Percentiles rank a stretch among this genome's conserved stretches.
Conservation (phyloP, 768 basidiomycete species). For the Tulasnella sp. region DNA sequence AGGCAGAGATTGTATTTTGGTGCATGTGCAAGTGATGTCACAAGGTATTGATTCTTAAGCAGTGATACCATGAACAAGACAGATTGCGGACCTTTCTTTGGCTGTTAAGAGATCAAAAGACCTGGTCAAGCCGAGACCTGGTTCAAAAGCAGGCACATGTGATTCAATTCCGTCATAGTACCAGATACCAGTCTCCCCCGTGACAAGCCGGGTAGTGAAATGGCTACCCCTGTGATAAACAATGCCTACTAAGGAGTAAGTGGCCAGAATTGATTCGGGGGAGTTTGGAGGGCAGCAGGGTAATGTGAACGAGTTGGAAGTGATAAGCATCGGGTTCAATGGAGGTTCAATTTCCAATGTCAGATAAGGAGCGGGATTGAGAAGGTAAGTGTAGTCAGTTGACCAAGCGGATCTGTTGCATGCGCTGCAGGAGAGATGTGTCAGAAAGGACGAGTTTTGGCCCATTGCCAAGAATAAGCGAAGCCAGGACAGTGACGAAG, state of each 20-base stretch:
- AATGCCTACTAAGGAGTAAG: neutral
- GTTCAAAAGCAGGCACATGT: neutral
- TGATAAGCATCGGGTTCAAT: neutral
- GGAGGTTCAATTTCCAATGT: neutral
- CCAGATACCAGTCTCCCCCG: neutral
- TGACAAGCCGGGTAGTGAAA: neutral
- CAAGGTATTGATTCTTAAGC: no score
- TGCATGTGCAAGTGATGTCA: no score
- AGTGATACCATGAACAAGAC: neutral
- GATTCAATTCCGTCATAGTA: neutral
- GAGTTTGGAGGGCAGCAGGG: neutral
- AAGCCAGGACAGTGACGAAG: neutral
- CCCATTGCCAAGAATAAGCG: neutral
- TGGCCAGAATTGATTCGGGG: neutral
- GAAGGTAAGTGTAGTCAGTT: neutral
- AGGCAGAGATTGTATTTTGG: no score
- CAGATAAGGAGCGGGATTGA: neutral
- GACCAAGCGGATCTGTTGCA: neutral
- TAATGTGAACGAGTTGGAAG: neutral
- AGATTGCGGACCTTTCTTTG: neutral
- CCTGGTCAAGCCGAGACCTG: neutral
- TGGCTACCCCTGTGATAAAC: neutral
- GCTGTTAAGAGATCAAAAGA: neutral
- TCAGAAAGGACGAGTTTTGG: neutral
- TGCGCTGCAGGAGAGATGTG: neutral